phyloP scores from a whole-genome alignment of 495 filamentous ascomycete genomes.

The Beverwykella pulmonaria region DNA sequence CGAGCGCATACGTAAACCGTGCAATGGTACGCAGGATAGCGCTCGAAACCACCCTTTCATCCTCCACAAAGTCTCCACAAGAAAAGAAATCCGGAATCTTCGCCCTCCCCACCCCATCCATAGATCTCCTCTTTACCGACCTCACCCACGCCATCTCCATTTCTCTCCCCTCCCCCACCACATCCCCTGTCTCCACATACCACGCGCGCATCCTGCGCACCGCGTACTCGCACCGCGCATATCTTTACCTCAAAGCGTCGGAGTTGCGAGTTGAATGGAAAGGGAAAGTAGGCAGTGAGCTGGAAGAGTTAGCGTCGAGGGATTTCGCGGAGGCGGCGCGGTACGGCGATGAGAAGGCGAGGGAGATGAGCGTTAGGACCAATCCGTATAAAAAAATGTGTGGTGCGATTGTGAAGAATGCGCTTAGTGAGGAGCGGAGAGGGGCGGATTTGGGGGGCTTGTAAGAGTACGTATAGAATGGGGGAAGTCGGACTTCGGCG shows the following conservation, averaged over 20 bases:
- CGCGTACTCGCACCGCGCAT: conserved; percentile 76
- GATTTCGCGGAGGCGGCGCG: conserved; percentile 75
- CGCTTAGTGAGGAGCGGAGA: conserved; percentile 70
- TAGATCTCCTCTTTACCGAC: conserved; percentile 55
- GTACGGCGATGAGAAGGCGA: conserved; percentile 78
- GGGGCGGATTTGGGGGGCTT: neutral
- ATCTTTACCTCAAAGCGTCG: conserved; percentile 68
- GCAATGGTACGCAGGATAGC: conserved; percentile 69
- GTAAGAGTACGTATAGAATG: too few relatives aligned
- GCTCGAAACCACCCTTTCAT: conserved; percentile 42
- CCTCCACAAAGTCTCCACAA: neutral
- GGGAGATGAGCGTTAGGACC: conserved; percentile 72
- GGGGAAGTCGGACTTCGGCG: too few relatives aligned
- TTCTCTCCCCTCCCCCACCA: conserved; percentile 58
- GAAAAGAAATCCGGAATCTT: neutral
- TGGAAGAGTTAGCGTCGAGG: conserved; percentile 72
- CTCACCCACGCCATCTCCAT: conserved; percentile 68
- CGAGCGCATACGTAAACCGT: conserved; percentile 74
- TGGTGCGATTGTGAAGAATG: conserved; percentile 83
- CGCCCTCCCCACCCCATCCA: neutral
- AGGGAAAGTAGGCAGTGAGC: conserved; percentile 53
- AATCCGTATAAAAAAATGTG: conserved; percentile 91
- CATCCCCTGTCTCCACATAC: conserved; percentile 58
- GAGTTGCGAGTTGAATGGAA: conserved; percentile 45
- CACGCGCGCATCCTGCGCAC: conserved; percentile 67